Base-by-base conservation (phyloP, 225 moss, liverwort and hornwort species). In the Sphagnum tenellum region DNA sequence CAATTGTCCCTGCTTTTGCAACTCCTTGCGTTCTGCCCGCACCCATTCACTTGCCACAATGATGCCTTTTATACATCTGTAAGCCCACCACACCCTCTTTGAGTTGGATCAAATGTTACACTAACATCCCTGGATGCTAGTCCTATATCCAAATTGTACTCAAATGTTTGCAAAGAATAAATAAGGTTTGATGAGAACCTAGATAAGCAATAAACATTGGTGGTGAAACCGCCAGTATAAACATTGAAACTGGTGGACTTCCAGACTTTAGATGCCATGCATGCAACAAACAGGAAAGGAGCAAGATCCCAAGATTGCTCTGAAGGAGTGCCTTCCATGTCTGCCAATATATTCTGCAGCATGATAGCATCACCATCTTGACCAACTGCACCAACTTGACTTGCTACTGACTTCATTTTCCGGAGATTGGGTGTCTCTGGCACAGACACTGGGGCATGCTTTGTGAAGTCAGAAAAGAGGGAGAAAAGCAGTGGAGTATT, bases 401-500 rank as follows among this genome's bases (percentile, higher is more conserved):
- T 77, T 63, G 96, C 92, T 13, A 93, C 78, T 57, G 83, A 74
- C 73, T 90, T 98, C 57, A 98, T 66, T 68, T 87, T 85, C 83
- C 83, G 29, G 51, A 98, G 73, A 71, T 93, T 92, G 62, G 85
- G 90, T 60, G 78, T 87, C 70, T 98, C 96, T 10, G 96, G 96
- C 60, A 87, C 87, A 49, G 79, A 89, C 46, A 78, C 71, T 46
- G 92, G 88, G 45, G 90, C 80, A 64, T 90, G 87, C 61, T 87
- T 90, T 63, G 86, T 80, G 70, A 98, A 98, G 69, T 98, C 96
- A 59, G 83, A 80, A 55, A 98, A 77, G 57, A 98, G 90, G 46
- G 96, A 93, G 52, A 92, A 98, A 3, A 98, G 82, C 68, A 98
- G 92, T 9, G 96, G 96, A 46, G 96, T 93, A 71, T 92, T 98